A percentile compares a stretch with the other conserved stretches of the same genome.
These are phyloP conservation scores for Saccharomyces kudriavzevii DNA, from an alignment of 805 yeast genomes.

Conservation along the genomic window DNA sequence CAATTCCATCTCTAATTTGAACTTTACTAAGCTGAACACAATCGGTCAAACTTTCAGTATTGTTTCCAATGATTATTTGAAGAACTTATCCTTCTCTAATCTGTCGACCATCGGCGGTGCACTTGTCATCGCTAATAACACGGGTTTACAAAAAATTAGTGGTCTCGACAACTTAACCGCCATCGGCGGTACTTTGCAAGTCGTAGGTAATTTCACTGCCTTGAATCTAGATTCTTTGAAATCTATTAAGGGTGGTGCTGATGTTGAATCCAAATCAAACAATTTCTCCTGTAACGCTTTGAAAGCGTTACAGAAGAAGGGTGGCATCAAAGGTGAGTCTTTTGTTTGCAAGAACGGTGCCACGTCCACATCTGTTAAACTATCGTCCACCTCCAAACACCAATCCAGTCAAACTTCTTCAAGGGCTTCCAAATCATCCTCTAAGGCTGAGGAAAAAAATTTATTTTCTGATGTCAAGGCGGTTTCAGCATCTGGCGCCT, in stretches of 20 bases:
- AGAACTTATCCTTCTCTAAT: conserved; percentile 56
- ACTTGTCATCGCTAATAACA: conserved; percentile 80
- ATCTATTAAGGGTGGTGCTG: conserved; percentile 88
- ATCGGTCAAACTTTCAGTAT: conserved; percentile 81
- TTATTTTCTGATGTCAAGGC: conserved; percentile 21
- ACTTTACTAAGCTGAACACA: conserved; percentile 44
- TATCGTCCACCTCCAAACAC: conserved; percentile 25
- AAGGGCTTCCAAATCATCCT: conserved; percentile 34
- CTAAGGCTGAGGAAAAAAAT: conserved; percentile 26
- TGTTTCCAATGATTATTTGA: conserved; percentile 64
- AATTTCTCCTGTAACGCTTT: conserved; percentile 77
- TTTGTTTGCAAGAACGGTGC: conserved; percentile 66
- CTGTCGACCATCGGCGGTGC: conserved; percentile 86
- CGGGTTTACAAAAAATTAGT: conserved; percentile 51
- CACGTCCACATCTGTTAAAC: conserved; percentile 38
- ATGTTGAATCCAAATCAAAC: conserved; percentile 58
- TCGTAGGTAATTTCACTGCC: conserved; percentile 72
- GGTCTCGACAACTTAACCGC: conserved; percentile 69
- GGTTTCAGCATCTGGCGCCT: conserved; percentile 1
- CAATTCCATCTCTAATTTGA: conserved; percentile 54
- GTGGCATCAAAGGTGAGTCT: conserved; percentile 86
- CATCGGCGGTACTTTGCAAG: conserved; percentile 81
- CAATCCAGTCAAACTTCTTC: conserved; percentile 25
- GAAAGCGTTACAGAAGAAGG: conserved; percentile 60
- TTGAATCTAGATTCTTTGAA: conserved; percentile 67